These are phyloP conservation scores for Dichotomocladium elegans DNA, from an alignment of 371 early-diverging fungal genomes.

Conservation along the genomic window DNA sequence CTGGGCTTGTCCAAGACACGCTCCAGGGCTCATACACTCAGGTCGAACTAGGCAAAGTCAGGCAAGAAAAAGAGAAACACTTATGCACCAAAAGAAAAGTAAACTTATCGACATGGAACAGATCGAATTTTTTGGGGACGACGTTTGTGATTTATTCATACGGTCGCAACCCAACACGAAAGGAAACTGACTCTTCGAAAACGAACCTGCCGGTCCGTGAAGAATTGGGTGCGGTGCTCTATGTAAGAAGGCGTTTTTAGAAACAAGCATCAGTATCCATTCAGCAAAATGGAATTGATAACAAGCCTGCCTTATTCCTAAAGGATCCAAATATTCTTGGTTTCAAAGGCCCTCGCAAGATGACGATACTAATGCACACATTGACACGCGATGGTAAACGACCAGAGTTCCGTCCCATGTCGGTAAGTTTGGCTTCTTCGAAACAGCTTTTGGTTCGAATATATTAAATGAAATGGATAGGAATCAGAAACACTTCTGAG, in stretches of 20 bases:
- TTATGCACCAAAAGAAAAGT: background rate
- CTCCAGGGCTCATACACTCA: conserved; percentile 7
- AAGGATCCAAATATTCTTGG: conserved; percentile 89
- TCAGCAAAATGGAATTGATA: background rate
- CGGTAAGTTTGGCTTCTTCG: conserved; percentile 40
- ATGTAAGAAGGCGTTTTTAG: conserved; percentile 50
- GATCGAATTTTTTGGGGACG: conserved; percentile 87
- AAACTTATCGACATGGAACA: conserved; percentile 7
- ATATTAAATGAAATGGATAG: too few species aligned
- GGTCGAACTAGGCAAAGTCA: conserved; percentile 58
- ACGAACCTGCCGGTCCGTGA: conserved; percentile 48
- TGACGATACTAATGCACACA: conserved; percentile 80
- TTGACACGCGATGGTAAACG: conserved; percentile 66
- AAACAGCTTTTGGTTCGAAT: too few species aligned
- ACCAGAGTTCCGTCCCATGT: conserved; percentile 54
- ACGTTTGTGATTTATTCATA: conserved; percentile 74
- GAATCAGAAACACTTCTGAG: conserved; percentile 65
- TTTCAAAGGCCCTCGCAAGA: conserved; percentile 89
- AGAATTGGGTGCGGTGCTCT: conserved; percentile 79
- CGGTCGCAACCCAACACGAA: conserved; percentile 56
- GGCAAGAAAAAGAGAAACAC: conserved; percentile 23
- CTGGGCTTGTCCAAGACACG: conserved; percentile 21
- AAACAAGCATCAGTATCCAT: background rate
- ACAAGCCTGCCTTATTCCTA: background rate
- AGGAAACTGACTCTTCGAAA: conserved; percentile 25